Percentiles rank a stretch among this genome's conserved stretches.
Conservation (phyloP, 1,284 basidiomycete genomes). For the Leucoagaricus sp. region DNA sequence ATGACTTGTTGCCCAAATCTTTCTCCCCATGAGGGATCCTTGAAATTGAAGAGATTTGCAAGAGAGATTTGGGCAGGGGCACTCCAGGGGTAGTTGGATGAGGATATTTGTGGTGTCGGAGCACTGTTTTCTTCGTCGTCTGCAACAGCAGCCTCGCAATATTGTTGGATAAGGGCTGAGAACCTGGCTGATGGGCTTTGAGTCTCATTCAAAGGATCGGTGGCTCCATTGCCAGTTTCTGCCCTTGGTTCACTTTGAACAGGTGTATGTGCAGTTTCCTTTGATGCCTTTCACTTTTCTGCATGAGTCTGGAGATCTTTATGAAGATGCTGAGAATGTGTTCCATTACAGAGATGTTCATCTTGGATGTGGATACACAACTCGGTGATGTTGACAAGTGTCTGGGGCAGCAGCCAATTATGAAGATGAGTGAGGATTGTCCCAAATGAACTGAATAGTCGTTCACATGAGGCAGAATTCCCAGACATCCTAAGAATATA, state of each 20-base stretch:
- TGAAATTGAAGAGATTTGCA: background rate
- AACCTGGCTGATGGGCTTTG: background rate
- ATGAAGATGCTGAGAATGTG: background rate
- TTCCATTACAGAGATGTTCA: background rate
- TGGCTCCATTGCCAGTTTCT: background rate
- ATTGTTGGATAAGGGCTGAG: background rate
- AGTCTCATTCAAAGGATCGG: background rate
- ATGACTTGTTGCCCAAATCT: background rate
- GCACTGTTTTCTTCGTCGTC: background rate
- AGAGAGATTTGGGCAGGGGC: background rate
- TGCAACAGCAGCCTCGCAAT: too few relatives aligned
- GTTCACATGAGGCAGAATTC: constrained; percentile 38
- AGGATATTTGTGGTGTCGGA: background rate
- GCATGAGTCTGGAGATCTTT: background rate
- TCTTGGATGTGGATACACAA: constrained; percentile 23
- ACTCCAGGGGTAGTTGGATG: background rate
- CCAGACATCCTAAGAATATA: constrained; percentile 31
- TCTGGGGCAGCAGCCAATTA: background rate
- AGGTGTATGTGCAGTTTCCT: too few relatives aligned
- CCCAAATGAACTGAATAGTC: constrained; percentile 34
- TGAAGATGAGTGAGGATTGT: constrained; percentile 27
- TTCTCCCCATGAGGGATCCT: background rate
- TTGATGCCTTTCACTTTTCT: too few relatives aligned
- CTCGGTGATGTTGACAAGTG: constrained; percentile 24
- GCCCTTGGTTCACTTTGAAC: background rate